A percentile compares a stretch with the other conserved stretches of the same genome.
Conservation (phyloP, 2,329 filamentous ascomycete species). For the Capronia coronata region DNA sequence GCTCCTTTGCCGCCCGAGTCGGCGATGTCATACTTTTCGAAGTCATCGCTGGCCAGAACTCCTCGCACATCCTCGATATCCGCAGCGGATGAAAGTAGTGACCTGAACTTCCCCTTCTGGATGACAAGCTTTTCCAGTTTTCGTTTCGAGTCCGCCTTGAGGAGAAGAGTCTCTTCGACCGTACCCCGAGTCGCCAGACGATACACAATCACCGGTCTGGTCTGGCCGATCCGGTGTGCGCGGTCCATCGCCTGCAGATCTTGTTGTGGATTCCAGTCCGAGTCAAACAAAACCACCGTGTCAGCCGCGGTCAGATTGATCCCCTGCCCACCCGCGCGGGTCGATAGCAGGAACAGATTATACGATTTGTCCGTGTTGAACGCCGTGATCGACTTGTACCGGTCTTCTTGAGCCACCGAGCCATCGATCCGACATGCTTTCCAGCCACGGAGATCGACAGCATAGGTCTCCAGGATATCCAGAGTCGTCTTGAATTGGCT, state of each 20-base stretch:
- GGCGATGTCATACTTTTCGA: slow-evolving; percentile 54
- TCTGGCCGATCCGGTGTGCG: slow-evolving; percentile 91
- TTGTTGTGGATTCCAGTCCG: slow-evolving; percentile 92
- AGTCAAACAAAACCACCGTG: slow-evolving; percentile 86
- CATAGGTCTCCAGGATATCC: slow-evolving; percentile 84
- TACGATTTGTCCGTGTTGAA: slow-evolving; percentile 62
- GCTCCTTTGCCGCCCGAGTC: slow-evolving; percentile 33
- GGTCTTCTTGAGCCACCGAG: slow-evolving; percentile 66
- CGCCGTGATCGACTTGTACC: slow-evolving; percentile 62
- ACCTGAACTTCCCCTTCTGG: slow-evolving; percentile 78
- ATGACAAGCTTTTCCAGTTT: slow-evolving; percentile 92
- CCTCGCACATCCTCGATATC: slow-evolving; percentile 24
- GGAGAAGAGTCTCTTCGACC: slow-evolving; percentile 78
- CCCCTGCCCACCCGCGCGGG: slow-evolving; percentile 84
- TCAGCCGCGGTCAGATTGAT: slow-evolving; percentile 91
- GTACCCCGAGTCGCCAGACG: slow-evolving; percentile 88
- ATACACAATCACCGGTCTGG: slow-evolving; percentile 83
- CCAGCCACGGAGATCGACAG: slow-evolving; percentile 68
- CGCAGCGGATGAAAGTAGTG: slow-evolving; percentile 46
- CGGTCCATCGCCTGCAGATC: slow-evolving; percentile 95
- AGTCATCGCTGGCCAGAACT: slow-evolving; percentile 46
- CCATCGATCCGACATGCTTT: slow-evolving; percentile 86
- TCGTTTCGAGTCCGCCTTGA: slow-evolving; percentile 85
- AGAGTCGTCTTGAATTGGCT: slow-evolving; percentile 94
- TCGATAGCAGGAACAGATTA: slow-evolving; percentile 81